phyloP scores from a whole-genome alignment of 2,329 filamentous ascomycete genomes.

The Pestalotiopsis sp. region DNA sequence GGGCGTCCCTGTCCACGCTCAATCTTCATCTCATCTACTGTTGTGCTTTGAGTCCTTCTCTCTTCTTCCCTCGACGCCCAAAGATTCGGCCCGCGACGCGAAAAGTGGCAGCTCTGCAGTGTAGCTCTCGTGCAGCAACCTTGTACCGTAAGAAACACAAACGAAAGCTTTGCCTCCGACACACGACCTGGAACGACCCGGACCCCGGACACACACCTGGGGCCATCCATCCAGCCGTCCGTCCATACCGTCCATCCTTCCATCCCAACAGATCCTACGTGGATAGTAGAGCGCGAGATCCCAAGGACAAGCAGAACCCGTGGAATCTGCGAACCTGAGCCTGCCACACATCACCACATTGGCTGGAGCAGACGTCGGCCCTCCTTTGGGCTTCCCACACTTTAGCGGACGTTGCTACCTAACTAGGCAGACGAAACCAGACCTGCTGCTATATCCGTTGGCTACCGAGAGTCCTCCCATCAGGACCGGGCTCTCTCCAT shows the following conservation, averaged over 20 bases:
- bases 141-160: neutral
- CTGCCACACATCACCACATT: neutral
- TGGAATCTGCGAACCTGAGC: neutral
- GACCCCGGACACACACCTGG: neutral
- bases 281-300: neutral
- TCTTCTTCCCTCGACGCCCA: neutral
- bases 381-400: neutral
- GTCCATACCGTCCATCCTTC: neutral
- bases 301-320: neutral
- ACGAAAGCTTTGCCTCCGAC: neutral
- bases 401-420: constrained; percentile 1
- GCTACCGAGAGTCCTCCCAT: neutral
- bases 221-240: neutral
- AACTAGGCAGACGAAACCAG: constrained; percentile 2
- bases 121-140: neutral
- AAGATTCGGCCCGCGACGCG: neutral
- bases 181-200: neutral
- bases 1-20: neutral
- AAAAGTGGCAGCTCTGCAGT: neutral
- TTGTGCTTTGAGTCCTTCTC: neutral
- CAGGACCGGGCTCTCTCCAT: neutral
- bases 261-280: neutral
- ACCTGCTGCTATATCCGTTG: neutral
- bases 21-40: neutral
- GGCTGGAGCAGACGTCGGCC: neutral